Evolutionary conservation across 345 rosid genomes (phyloP), one percentile per base, ranked within the genome.

Genomic region (Eucalyptus rudis): DNA sequence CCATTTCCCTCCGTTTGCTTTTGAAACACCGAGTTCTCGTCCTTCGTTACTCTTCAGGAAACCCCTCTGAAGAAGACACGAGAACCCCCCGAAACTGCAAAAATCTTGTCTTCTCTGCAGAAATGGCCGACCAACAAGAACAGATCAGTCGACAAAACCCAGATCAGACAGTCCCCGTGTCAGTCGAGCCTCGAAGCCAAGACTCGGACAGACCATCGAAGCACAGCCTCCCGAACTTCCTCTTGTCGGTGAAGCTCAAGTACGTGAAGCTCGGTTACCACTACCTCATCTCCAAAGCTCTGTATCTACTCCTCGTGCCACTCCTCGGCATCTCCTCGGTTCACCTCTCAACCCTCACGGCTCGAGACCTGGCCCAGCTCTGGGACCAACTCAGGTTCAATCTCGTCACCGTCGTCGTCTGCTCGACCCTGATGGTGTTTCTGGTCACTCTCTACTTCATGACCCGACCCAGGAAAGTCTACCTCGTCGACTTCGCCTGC

Each of bases 251-350:
- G 7, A 88, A 40, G 50, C 93, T 91, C 88, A 93, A 92, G 89
- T 88, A 92, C 81, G 92, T 90, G 20, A 92, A 92, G 88, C 93
- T 93, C 36, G 93, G 92, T 43, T 92, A 88, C 88, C 93, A 93
- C 88, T 91, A 91, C 88, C 83, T 92, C 24, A 90, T 92, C 91
- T 89, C 92, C 89, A 92, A 87, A 44, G 91, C 91, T 68, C 33
- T 88, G 79, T 92, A 89, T 54, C 59, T 92, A 31, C 29, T 92
- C 40, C 90, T 92, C 20, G 43, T 88, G 29, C 90, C 92, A 7
- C 33, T 90, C 17, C 44, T 92, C 49, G 45, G 20, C 40, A 49
- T 76, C 10, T 50, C 87, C 10, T 51, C 87, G 6, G 88, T 50
- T n/a, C 88, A 89, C 49, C 89, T 92, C 47, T 84, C 91, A 4